Percentiles rank a stretch among this genome's conserved stretches.
These are phyloP conservation scores for Vaccinium macrocarpon DNA, from an alignment of 148 eudicot genomes.

Conservation along the genomic window DNA sequence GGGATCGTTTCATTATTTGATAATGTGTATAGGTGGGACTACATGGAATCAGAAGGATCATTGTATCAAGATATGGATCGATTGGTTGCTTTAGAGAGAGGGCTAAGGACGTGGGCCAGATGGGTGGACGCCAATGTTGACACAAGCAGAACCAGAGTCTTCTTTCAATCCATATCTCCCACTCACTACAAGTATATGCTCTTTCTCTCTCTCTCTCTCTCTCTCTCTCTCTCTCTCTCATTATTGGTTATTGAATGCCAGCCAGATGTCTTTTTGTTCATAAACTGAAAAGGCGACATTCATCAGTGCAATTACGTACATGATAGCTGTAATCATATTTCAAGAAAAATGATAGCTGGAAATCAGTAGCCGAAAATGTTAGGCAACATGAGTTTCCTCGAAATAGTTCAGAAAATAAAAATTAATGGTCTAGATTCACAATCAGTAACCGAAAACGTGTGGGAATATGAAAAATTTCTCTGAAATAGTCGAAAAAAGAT, in stretches of 20 bases:
- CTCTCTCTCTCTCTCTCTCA: background rate
- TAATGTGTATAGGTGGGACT: slow-evolving; percentile 76
- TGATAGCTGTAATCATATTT: background rate
- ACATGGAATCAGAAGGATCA: slow-evolving; percentile 64
- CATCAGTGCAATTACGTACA: background rate
- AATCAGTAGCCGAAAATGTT: too few species aligned
- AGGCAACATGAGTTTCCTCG: too few species aligned
- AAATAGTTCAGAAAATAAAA: too few species aligned
- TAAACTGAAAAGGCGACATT: background rate
- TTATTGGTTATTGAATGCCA: slow-evolving; percentile 5
- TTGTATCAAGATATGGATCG: slow-evolving; percentile 78
- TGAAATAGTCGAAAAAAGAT: too few species aligned
- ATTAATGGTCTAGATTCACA: too few species aligned
- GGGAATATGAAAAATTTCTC: too few species aligned
- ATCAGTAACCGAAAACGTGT: too few species aligned
- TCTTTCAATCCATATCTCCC: slow-evolving; percentile 89
- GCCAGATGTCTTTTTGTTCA: background rate
- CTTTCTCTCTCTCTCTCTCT: slow-evolving; percentile 9
- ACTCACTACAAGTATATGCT: slow-evolving; percentile 68
- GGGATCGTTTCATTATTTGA: background rate
- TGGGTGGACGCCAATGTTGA: slow-evolving; percentile 77
- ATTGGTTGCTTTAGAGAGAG: slow-evolving; percentile 60
- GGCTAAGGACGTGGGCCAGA: slow-evolving; percentile 80
- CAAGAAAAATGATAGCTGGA: background rate
- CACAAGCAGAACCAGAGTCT: slow-evolving; percentile 45